Evolutionary conservation across 2,329 filamentous ascomycete species (phyloP).

Genomic region (Coniosporium tulheliwenetii): DNA sequence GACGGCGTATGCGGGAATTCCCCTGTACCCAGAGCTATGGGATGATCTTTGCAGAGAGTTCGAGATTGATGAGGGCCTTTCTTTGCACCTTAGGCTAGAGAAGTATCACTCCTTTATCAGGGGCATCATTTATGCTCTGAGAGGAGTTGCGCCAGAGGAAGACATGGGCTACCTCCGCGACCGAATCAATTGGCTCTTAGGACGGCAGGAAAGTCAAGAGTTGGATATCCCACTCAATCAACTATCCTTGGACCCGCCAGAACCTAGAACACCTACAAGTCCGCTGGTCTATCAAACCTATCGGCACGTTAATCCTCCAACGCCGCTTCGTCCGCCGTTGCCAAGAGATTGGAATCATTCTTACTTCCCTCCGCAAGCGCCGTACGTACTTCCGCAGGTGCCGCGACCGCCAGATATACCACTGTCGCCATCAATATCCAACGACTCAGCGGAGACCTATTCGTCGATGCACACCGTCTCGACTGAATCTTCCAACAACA

Average conservation of each 20-base stretch:
- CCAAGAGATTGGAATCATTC: background rate
- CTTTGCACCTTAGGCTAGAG: constrained; percentile 30
- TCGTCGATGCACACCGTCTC: constrained; percentile 16
- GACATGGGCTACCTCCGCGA: constrained; percentile 8
- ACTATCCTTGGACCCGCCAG: background rate
- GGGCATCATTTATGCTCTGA: constrained; percentile 25
- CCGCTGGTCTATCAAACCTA: constrained; percentile 6
- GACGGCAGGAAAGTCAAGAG: background rate
- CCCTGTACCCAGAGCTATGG: constrained; percentile 20
- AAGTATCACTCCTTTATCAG: constrained; percentile 35
- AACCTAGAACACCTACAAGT: background rate
- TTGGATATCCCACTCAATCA: background rate
- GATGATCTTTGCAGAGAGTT: constrained; percentile 30
- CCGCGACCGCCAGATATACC: constrained; percentile 5
- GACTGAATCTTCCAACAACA: constrained; percentile 5
- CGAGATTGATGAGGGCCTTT: constrained; percentile 27
- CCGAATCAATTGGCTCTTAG: background rate
- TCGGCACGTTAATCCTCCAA: constrained; percentile 6
- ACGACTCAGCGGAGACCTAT: constrained; percentile 23
- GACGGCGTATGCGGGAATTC: no score
- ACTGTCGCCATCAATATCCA: constrained; percentile 25
- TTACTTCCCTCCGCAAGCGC: no score
- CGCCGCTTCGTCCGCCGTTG: constrained; percentile 18
- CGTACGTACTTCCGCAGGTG: constrained; percentile 1
- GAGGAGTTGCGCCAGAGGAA: constrained; percentile 16